Conservation (phyloP, 1,284 basidiomycete genomes). For the Trametes pubescens region DNA sequence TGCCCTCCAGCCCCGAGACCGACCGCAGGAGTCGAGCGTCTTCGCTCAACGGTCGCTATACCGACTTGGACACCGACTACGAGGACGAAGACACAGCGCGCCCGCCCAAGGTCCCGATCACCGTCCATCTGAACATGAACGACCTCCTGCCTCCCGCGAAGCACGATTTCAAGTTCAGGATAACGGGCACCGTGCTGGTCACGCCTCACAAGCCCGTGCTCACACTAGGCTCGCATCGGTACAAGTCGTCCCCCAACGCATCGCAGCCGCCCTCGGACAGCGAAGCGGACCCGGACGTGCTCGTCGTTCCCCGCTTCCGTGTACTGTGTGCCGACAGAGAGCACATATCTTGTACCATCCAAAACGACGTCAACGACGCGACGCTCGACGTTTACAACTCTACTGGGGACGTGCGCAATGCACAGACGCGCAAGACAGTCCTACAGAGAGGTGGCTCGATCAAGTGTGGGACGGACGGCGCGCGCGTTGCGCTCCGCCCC, state of each 20-base stretch:
- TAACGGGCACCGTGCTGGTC: constrained; percentile 71
- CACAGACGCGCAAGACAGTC: constrained; percentile 66
- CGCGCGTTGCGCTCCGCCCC: constrained; percentile 61
- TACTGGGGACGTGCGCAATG: constrained; percentile 62
- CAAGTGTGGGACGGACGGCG: constrained; percentile 63
- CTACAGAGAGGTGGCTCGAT: constrained; percentile 65
- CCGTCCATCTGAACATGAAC: constrained; percentile 81
- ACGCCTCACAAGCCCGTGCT: constrained; percentile 50
- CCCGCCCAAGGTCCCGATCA: constrained; percentile 64
- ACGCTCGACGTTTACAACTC: constrained; percentile 69
- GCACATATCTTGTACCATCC: constrained; percentile 59
- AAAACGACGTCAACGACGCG: constrained; percentile 60
- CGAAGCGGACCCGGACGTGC: constrained; percentile 52
- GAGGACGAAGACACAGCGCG: constrained; percentile 37
- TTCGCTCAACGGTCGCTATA: constrained; percentile 37
- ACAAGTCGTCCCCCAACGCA: constrained; percentile 31
- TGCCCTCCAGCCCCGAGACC: constrained; percentile 46
- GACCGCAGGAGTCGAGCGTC: constrained; percentile 42
- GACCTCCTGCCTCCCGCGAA: constrained; percentile 71
- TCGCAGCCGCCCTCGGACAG: constrained; percentile 39
- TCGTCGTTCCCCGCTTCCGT: constrained; percentile 71
- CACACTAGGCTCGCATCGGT: constrained; percentile 31
- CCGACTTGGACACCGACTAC: constrained; percentile 37
- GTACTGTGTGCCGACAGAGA: constrained; percentile 71
- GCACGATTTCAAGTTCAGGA: constrained; percentile 68